These are phyloP conservation scores for Tetragonia tetragonoides DNA, from an alignment of 148 eudicot species.

Conservation along the genomic window DNA sequence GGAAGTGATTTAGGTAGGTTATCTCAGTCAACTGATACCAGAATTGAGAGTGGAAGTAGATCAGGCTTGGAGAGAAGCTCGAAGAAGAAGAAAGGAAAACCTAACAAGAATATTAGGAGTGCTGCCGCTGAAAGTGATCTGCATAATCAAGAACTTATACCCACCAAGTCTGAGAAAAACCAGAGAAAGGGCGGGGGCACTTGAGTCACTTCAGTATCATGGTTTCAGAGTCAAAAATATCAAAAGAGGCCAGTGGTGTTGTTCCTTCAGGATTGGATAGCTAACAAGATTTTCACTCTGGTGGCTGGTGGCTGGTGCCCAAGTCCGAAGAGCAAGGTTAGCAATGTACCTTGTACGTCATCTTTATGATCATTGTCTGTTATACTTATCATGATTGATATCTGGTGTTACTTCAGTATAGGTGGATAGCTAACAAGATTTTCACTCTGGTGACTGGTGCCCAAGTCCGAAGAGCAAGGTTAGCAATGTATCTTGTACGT, in stretches of 20 bases:
- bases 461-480: no score
- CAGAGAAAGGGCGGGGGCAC: constrained; percentile 76
- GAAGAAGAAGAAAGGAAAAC: constrained; percentile 86
- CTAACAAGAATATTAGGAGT: constrained; percentile 45
- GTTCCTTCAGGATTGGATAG: constrained; percentile 69
- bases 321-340: constrained; percentile 91
- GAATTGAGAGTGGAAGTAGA: constrained; percentile 48
- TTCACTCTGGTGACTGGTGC: no score
- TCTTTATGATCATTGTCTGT: constrained; percentile 10
- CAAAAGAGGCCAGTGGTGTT: constrained; percentile 44
- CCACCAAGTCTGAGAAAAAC: constrained; percentile 73
- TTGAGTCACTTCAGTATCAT: constrained; percentile 43
- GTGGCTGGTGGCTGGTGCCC: constrained; percentile 50
- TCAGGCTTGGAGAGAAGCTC: constrained; percentile 61
- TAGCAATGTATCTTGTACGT: no score
- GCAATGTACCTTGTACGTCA: constrained; percentile 12
- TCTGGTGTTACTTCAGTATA: no score
- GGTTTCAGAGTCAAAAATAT: constrained; percentile 52
- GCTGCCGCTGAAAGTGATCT: constrained; percentile 47
- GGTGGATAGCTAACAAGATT: no score
- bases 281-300: constrained; percentile 49
- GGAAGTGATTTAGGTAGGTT: constrained; percentile 45
- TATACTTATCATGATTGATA: background rate
- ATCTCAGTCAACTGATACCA: constrained; percentile 49
- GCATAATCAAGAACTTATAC: constrained; percentile 57